A percentile compares a stretch with the other conserved stretches of the same genome.
Conservation (phyloP, 192 early-diverging fungal genomes). For the Diversispora epigaea region DNA sequence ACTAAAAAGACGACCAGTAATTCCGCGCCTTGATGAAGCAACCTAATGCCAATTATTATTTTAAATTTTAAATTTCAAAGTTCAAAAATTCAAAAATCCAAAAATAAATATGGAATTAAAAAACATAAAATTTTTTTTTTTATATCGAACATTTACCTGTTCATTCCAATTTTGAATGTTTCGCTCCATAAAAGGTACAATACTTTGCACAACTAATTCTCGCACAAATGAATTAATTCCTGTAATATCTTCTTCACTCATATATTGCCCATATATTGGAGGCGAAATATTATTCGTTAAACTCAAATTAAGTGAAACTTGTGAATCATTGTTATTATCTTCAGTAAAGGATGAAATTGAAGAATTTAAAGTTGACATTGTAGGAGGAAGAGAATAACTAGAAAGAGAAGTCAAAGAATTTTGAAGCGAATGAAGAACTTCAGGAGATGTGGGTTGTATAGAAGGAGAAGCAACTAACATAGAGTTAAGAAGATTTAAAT, state of each 20-base stretch:
- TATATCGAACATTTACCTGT: constrained; percentile 43
- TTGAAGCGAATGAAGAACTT: constrained; percentile 33
- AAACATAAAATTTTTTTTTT: no score
- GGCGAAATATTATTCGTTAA: constrained; percentile 28
- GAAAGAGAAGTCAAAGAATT: constrained; percentile 34
- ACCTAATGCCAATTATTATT: constrained; percentile 41
- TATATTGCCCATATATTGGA: constrained; percentile 52
- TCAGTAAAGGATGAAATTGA: constrained; percentile 35
- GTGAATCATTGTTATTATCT: constrained; percentile 38
- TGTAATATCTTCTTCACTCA: constrained; percentile 55
- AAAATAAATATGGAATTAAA: no score
- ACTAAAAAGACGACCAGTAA: constrained; percentile 86
- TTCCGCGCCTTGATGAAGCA: constrained; percentile 77
- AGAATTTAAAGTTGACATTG: constrained; percentile 39
- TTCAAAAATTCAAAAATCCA: not conserved
- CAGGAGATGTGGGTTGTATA: constrained; percentile 24
- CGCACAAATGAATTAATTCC: constrained; percentile 50
- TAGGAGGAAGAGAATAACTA: constrained; percentile 33
- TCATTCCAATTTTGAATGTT: constrained; percentile 87
- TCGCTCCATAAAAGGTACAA: constrained; percentile 88
- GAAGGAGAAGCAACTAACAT: constrained; percentile 30
- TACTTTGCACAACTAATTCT: constrained; percentile 68
- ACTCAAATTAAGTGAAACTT: constrained; percentile 35
- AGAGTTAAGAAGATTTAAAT: constrained; percentile 23
- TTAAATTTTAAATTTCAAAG: not conserved